phyloP scores from a whole-genome alignment of 2,329 filamentous ascomycete genomes.

The Leptographium wingfieldii region DNA sequence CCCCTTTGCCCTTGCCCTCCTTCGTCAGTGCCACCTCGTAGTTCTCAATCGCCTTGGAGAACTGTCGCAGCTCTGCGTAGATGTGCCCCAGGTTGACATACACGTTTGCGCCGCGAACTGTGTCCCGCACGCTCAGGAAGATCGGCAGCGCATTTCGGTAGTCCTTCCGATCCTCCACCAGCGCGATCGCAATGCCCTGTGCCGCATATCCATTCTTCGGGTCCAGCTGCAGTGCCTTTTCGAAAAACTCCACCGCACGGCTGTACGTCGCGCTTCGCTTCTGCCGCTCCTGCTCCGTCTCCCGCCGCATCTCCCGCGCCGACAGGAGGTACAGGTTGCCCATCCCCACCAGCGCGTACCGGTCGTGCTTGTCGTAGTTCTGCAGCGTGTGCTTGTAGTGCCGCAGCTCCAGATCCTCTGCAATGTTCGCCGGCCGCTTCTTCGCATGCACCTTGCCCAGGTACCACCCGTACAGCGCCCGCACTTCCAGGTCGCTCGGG shows the following conservation, averaged over 20 bases:
- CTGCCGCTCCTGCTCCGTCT: slow-evolving; percentile 80
- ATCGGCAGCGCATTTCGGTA: slow-evolving; percentile 70
- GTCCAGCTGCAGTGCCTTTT: slow-evolving; percentile 92
- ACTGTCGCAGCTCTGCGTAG: slow-evolving; percentile 83
- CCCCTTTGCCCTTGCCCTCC: slow-evolving; percentile 58
- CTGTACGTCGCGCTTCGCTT: slow-evolving; percentile 79
- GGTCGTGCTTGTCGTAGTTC: slow-evolving; percentile 90
- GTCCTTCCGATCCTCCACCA: slow-evolving; percentile 91
- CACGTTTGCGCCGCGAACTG: slow-evolving; percentile 75
- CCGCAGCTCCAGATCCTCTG: slow-evolving; percentile 80
- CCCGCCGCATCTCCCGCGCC: slow-evolving; percentile 87
- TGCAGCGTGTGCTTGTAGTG: slow-evolving; percentile 96
- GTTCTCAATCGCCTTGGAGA: slow-evolving; percentile 80
- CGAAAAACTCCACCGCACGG: slow-evolving; percentile 94
- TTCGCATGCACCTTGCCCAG: slow-evolving; percentile 68
- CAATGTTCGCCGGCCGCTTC: slow-evolving; percentile 67
- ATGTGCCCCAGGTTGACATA: slow-evolving; percentile 91
- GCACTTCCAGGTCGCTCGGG: slow-evolving; percentile 76
- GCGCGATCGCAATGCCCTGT: slow-evolving; percentile 86
- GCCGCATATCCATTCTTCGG: slow-evolving; percentile 92
- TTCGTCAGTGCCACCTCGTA: slow-evolving; percentile 79
- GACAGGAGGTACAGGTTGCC: slow-evolving; percentile 81
- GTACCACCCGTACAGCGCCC: slow-evolving; percentile 91
- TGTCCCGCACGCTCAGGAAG: slow-evolving; percentile 82
- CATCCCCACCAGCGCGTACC: slow-evolving; percentile 95